These are phyloP conservation scores for Capniomyces stellatus DNA, from an alignment of 371 early-diverging fungal genomes.

Conservation along the genomic window DNA sequence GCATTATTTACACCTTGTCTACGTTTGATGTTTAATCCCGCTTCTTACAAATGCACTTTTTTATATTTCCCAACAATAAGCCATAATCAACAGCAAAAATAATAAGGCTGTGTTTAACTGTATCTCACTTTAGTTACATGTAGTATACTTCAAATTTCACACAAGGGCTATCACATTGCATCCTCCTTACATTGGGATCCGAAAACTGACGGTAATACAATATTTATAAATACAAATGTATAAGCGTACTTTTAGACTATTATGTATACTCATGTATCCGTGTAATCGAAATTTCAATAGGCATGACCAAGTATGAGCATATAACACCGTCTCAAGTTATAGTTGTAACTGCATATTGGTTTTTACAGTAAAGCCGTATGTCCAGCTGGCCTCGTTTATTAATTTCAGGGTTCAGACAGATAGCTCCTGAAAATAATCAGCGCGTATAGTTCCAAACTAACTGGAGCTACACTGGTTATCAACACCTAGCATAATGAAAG, in stretches of 20 bases:
- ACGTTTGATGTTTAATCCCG: too few species aligned
- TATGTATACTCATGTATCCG: background rate
- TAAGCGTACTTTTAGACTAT: background rate
- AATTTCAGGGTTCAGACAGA: too few species aligned
- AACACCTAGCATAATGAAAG: too few species aligned
- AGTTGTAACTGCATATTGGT: slow-evolving; percentile 2
- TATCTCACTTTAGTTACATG: background rate
- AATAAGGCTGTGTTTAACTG: background rate
- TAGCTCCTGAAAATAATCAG: too few species aligned
- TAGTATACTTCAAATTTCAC: background rate
- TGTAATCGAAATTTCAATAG: background rate
- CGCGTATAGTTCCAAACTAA: too few species aligned
- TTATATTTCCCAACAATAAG: too few species aligned
- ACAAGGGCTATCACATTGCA: background rate
- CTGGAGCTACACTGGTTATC: too few species aligned
- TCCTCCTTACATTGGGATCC: background rate
- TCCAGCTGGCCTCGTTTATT: too few species aligned
- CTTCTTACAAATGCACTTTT: too few species aligned
- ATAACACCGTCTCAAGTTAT: background rate
- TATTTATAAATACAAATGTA: background rate
- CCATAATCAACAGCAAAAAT: too few species aligned
- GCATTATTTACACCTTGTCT: background rate
- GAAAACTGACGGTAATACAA: background rate
- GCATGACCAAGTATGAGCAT: slow-evolving; percentile 3
- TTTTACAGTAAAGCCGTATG: background rate